Evolutionary conservation across 2,329 filamentous ascomycete species (phyloP).

Genomic region (Penicillium psychrosexuale): DNA sequence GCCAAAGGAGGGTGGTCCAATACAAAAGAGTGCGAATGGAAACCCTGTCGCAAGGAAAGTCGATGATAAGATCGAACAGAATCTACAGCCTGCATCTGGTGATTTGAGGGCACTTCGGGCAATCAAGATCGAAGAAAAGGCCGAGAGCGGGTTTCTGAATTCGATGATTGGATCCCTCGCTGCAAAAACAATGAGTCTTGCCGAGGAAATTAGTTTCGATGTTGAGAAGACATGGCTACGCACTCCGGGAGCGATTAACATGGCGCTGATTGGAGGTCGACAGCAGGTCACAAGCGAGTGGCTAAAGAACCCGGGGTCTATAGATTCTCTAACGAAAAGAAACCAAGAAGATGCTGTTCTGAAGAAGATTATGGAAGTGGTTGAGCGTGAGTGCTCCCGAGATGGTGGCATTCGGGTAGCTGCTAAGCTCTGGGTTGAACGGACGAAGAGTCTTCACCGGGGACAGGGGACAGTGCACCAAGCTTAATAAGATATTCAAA

Average conservation of each 20-base stretch:
- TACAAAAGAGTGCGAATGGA: constrained; percentile 41
- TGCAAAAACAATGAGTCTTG: constrained; percentile 69
- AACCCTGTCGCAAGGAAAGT: constrained; percentile 12
- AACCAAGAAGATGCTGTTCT: neutral
- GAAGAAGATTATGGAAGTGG: constrained; percentile 59
- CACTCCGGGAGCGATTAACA: constrained; percentile 89
- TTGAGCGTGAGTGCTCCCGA: constrained; percentile 52
- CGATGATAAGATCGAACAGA: constrained; percentile 14
- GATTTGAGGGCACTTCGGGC: constrained; percentile 42
- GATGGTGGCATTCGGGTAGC: constrained; percentile 46
- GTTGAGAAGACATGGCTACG: constrained; percentile 81
- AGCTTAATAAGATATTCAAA: neutral
- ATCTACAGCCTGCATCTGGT: constrained; percentile 35
- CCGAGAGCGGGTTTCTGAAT: constrained; percentile 40
- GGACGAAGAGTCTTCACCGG: constrained; percentile 48
- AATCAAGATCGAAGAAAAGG: constrained; percentile 31
- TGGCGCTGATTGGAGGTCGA: constrained; percentile 66
- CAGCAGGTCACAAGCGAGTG: neutral
- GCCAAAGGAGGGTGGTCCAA: constrained; percentile 25
- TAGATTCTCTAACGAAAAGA: neutral
- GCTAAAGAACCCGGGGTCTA: neutral
- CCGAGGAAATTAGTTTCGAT: constrained; percentile 67
- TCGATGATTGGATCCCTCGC: constrained; percentile 84
- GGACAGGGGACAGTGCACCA: constrained; percentile 44
- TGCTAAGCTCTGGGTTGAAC: constrained; percentile 51